A percentile compares a stretch with the other conserved stretches of the same genome.
phyloP scores from a whole-genome alignment of 306 rosid species.

The Quercus wislizeni region DNA sequence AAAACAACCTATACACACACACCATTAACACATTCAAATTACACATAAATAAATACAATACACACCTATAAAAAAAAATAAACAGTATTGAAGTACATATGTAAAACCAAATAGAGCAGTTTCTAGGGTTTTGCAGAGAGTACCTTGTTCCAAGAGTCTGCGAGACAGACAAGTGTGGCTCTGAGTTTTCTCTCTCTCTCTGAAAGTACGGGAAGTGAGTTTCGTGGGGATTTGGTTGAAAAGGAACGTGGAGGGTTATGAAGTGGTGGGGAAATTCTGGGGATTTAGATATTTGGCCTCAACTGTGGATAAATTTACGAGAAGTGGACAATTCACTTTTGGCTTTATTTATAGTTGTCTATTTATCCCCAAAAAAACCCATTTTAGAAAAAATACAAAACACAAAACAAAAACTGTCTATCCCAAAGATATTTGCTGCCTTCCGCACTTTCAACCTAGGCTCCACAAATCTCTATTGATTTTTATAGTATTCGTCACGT shows the following conservation, averaged over 20 bases:
- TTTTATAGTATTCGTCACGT: too few species aligned
- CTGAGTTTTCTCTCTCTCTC: neutral
- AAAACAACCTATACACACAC: slow-evolving; percentile 1
- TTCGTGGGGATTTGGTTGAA: neutral
- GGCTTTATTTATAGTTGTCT: too few species aligned
- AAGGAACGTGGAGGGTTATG: neutral
- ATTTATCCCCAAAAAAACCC: too few species aligned
- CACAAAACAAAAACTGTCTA: too few species aligned
- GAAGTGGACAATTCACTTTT: neutral
- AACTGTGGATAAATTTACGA: neutral
- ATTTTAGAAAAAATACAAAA: too few species aligned
- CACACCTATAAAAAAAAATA: too few species aligned
- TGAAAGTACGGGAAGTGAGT: neutral
- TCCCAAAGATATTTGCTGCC: too few species aligned
- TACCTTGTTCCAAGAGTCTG: slow-evolving; percentile 17
- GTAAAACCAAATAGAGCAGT: neutral
- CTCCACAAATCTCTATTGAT: too few species aligned
- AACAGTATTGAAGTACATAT: neutral
- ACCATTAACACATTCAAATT: neutral
- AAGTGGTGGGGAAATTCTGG: neutral
- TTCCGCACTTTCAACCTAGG: too few species aligned
- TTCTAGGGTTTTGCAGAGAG: slow-evolving; percentile 26
- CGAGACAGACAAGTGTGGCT: too few species aligned
- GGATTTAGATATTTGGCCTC: slow-evolving; percentile 4
- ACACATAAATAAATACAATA: neutral